Evolutionary conservation across 2,329 filamentous ascomycete genomes (phyloP).

Genomic region (Epichloe bromicola): DNA sequence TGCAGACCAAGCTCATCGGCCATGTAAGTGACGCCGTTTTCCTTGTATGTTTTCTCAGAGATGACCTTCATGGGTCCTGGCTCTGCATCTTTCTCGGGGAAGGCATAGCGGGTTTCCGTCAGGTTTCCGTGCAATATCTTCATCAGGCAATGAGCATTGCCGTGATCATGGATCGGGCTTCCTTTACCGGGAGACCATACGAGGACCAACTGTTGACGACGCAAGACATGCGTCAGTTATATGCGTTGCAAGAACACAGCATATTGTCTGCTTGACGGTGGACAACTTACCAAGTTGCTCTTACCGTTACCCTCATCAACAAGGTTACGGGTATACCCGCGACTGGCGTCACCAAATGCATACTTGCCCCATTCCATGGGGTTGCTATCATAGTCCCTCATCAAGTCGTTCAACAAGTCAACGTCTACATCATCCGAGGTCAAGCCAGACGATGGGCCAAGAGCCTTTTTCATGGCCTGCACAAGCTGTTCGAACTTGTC

Average conservation of each 20-base stretch:
- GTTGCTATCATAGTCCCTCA: slow-evolving; percentile 60
- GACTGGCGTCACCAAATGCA: slow-evolving; percentile 55
- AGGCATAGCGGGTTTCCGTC: slow-evolving; percentile 70
- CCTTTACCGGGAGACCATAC: slow-evolving; percentile 80
- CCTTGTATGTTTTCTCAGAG: slow-evolving; percentile 52
- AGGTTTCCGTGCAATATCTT: slow-evolving; percentile 69
- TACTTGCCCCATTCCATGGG: slow-evolving; percentile 62
- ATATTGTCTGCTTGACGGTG: background rate
- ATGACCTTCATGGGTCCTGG: slow-evolving; percentile 48
- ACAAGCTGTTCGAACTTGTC: slow-evolving; percentile 59
- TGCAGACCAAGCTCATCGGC: slow-evolving; percentile 81
- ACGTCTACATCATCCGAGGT: slow-evolving; percentile 73
- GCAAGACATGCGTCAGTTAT: background rate
- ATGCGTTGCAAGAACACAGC: background rate
- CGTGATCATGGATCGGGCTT: slow-evolving; percentile 79
- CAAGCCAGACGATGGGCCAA: slow-evolving; percentile 72
- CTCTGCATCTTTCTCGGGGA: slow-evolving; percentile 40
- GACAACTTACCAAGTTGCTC: slow-evolving; percentile 50
- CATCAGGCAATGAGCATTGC: slow-evolving; percentile 86
- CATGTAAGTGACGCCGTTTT: slow-evolving; percentile 80
- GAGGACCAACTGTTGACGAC: slow-evolving; percentile 52
- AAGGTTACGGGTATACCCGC: slow-evolving; percentile 74
- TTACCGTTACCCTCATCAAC: slow-evolving; percentile 81
- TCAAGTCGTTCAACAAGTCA: slow-evolving; percentile 53
- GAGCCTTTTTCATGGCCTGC: slow-evolving; percentile 53